Evolutionary conservation across 441 rosid species (phyloP), one percentile per base, ranked within the genome.

Genomic region (Biscutella laevigata): DNA sequence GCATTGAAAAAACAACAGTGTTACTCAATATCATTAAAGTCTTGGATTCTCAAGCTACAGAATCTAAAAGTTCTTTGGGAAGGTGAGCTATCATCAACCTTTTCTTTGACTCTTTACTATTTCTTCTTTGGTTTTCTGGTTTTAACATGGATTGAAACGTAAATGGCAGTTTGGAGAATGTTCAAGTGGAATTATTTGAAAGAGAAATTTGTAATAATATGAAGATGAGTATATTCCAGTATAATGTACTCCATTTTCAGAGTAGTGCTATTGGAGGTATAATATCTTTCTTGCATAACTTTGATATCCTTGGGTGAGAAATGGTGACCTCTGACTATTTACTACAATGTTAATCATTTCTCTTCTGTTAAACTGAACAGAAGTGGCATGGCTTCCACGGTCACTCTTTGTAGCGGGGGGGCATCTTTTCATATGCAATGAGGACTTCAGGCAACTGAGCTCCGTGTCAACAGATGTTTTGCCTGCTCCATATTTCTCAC

Each of bases 161-260:
- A 62, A 70, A 69, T 83, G 75, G 76, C 96, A 91, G 98, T 82
- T 75, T 85, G 85, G 98, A 88, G 82, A 81, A 77, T 68, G 76
- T 77, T 76, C 95, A 91, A 74, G 81, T 74, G 59, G 79, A 79
- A 50, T 51, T 88, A 47, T 82, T 91, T 76, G 79, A 76, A 72
- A 80, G 76, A 68, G 81, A 88, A 70, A 68, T 91, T 48, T 86
- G 80, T 42, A 69, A 89, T 49, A 86, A 94, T 64, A 56, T 73
- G 36, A 75, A 72, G 68, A 49, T 74, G 44, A 73, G 81, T 80
- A 70, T 88, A 61, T 85, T 71, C 72, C 95, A 83, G 57, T 83
- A 85, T 69, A 71, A 77, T 9, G 71, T 87, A 79, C 72, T 87
- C 45, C 86, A 72, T 37, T 80, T 78, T 71, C 52, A 73, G 72